Evolutionary conservation across 495 filamentous ascomycete species (phyloP), one percentile per base, ranked within the genome.

Genomic region (Coniosporium apollinis): DNA sequence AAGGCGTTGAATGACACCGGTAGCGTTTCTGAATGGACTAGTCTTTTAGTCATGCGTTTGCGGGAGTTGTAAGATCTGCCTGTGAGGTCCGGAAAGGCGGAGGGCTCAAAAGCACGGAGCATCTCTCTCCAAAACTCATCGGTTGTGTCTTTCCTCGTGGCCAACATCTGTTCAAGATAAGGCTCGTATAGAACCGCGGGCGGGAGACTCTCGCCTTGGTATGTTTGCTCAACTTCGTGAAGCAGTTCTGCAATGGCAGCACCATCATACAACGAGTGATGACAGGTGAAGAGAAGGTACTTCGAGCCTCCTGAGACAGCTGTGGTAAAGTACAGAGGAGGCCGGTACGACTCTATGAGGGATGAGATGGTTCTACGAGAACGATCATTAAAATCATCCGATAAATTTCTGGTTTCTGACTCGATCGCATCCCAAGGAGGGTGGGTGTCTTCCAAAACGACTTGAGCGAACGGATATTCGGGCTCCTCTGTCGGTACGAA

Each of bases 191-290:
- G 39, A 4, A 60, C 55, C 15, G 62, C 38, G 1, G 55, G 34
- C 1, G 61, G 53, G 5, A 85, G 55, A 3, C 36, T 6, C 0
- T 55, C 14, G 4, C 65, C 63, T 2, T 50, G 31, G 28, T 72
- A 63, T 4, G 58, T 38, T 13, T 55, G 48, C 41, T 85, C 69
- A 2, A 82, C 59, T 39, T 86, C 81, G 0, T 70, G 48, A 2
- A 86, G 57, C 0, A 91, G 54, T 13, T 64, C 51, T 21, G 63
- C 57, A 24, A 87, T 72, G 1, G 76, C 78, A 19, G 72, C 65
- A 14, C 76, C 82, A 53, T 91, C 82, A 46, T 91, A 86, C 1
- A 87, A 51, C 2, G 82, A 79, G 52, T 91, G 82, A 46, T 87
- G 82, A 39, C 83, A 79, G 0, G 67, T 74, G 19, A 86, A 48